phyloP scores from a whole-genome alignment of 345 rosid genomes.

The Murraya paniculata region DNA sequence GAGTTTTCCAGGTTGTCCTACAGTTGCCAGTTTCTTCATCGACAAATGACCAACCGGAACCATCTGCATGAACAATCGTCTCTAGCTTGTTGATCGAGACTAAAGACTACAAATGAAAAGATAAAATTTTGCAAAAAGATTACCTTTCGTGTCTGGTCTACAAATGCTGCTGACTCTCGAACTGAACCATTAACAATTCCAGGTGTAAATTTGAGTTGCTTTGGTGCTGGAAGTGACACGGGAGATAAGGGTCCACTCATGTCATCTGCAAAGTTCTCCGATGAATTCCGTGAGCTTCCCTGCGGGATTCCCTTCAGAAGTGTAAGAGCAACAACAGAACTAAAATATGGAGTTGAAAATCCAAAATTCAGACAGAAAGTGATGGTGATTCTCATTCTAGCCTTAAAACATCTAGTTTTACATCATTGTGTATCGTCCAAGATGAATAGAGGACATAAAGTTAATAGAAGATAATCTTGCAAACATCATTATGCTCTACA shows the following conservation, averaged over 20 bases:
- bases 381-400: not conserved
- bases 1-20: conserved; percentile 60
- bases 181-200: conserved; percentile 47
- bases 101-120: conserved; percentile 5
- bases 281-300: conserved; percentile 46
- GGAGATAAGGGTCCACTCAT: conserved; percentile 44
- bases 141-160: conserved; percentile 58
- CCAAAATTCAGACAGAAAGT: not conserved
- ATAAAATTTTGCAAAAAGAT: conserved; percentile 8
- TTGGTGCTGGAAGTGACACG: conserved; percentile 62
- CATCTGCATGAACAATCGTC: conserved; percentile 40
- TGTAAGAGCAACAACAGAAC: conserved; percentile 11
- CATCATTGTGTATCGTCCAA: not conserved
- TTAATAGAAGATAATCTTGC: not conserved
- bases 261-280: conserved; percentile 40
- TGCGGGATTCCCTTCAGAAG: conserved; percentile 29
- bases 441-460: not conserved
- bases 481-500: not conserved
- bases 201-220: conserved; percentile 66
- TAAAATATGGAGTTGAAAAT: not conserved
- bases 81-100: conserved; percentile 8
- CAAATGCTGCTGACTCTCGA: conserved; percentile 51
- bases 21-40: conserved; percentile 42
- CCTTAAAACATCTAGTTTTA: not conserved
- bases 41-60: conserved; percentile 53